phyloP scores from a whole-genome alignment of 208 protist genomes.

The Trypanosoma lewisi region DNA sequence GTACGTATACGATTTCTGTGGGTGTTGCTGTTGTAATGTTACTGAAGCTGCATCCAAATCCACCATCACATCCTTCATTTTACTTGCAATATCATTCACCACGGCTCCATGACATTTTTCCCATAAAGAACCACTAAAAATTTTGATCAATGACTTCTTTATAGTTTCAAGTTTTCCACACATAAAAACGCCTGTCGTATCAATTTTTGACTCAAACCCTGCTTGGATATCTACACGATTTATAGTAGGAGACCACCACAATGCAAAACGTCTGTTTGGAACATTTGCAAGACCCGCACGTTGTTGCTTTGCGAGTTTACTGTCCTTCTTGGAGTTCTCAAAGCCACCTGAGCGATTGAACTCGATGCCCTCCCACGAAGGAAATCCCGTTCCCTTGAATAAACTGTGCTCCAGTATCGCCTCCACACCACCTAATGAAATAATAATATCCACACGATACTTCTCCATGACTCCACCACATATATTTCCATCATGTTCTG shows the following conservation, averaged over 20 bases:
- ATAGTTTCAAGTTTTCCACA: constrained; percentile 99
- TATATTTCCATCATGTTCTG: constrained; percentile 99
- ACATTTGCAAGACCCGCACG: constrained; percentile 99
- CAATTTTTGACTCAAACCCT: constrained; percentile 99
- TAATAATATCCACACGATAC: constrained; percentile 99
- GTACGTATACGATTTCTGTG: constrained; percentile 92
- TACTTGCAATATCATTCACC: constrained; percentile 98
- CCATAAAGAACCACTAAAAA: constrained; percentile 99
- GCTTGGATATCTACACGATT: constrained; percentile 99
- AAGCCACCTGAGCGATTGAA: constrained; percentile 99
- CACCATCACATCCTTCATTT: constrained; percentile 98
- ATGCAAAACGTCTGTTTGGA: constrained; percentile 99
- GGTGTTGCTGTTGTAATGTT: constrained; percentile 97
- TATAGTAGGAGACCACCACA: constrained; percentile 99
- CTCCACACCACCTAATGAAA: constrained; percentile 99
- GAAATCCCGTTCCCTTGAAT: constrained; percentile 99
- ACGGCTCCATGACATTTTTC: constrained; percentile 99
- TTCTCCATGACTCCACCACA: constrained; percentile 99
- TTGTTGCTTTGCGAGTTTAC: constrained; percentile 99
- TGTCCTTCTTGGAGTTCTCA: constrained; percentile 99
- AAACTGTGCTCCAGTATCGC: constrained; percentile 99
- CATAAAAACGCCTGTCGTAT: constrained; percentile 99
- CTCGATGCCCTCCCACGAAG: constrained; percentile 99
- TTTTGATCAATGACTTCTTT: constrained; percentile 99
- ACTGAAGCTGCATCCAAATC: constrained; percentile 99